Percentiles rank a stretch among this genome's conserved stretches.
phyloP scores from a whole-genome alignment of 768 basidiomycete genomes.

The Pleurotus salmoneostramineus region DNA sequence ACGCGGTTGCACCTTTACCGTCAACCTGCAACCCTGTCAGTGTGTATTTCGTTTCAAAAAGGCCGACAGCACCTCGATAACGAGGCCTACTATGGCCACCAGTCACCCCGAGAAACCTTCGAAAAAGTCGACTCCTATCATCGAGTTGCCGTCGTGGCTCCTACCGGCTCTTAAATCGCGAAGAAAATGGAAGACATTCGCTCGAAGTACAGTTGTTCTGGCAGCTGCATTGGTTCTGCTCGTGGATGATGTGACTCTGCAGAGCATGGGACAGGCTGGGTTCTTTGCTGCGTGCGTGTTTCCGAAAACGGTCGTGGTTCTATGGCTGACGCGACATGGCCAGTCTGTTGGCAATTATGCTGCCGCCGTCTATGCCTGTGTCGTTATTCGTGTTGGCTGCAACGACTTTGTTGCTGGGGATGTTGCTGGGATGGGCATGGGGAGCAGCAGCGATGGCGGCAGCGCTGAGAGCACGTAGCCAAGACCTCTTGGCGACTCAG shows the following conservation, averaged over 20 bases:
- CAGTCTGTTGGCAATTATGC: not conserved
- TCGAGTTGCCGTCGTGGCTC: conserved; percentile 21
- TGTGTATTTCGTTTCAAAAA: not conserved
- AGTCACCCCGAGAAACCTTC: not conserved
- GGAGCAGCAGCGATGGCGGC: conserved; percentile 40
- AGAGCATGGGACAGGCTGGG: conserved; percentile 35
- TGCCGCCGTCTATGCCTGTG: conserved; percentile 3
- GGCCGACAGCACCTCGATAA: not conserved
- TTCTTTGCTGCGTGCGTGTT: conserved; percentile 31
- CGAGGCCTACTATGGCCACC: not conserved
- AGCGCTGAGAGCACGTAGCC: conserved; percentile 29
- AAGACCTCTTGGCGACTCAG: conserved; percentile 28
- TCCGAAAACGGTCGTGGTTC: not conserved
- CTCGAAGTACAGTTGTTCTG: conserved; percentile 31
- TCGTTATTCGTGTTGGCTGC: not conserved
- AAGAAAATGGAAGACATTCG: conserved; percentile 35
- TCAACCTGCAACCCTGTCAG: not conserved
- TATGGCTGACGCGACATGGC: not conserved
- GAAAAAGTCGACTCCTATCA: not conserved
- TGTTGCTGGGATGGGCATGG: conserved; percentile 45
- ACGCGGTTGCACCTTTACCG: not conserved
- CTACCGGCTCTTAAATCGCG: conserved; percentile 25
- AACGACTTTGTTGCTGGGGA: conserved; percentile 37
- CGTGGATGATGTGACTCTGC: conserved; percentile 25
- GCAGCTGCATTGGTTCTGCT: conserved; percentile 29